phyloP scores from a whole-genome alignment of 768 basidiomycete species.

The Boletellus ananiceps region DNA sequence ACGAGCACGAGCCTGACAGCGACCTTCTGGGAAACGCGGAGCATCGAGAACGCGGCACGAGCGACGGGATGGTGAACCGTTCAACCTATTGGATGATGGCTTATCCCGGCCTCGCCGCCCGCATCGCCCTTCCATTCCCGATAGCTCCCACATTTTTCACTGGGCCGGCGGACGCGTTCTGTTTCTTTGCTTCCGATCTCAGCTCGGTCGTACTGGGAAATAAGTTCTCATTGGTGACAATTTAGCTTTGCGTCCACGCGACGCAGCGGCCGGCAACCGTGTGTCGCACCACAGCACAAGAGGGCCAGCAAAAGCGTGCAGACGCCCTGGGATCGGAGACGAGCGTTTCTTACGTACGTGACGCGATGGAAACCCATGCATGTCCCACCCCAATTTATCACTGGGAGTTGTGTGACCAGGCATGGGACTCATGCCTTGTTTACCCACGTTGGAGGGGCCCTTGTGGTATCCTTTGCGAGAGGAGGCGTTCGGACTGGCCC shows the following conservation, averaged over 20 bases:
- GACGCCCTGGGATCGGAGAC: slow-evolving; percentile 4
- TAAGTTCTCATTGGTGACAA: background rate
- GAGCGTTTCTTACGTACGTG: slow-evolving; percentile 7
- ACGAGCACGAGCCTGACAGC: background rate
- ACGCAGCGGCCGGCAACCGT: background rate
- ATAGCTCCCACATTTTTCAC: too few species aligned
- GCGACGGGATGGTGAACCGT: background rate
- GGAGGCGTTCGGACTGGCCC: background rate
- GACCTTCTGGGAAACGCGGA: background rate
- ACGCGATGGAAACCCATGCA: background rate
- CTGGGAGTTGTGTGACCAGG: slow-evolving; percentile 2
- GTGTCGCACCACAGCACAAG: background rate
- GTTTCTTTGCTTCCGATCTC: background rate
- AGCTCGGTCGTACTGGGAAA: background rate
- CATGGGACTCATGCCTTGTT: slow-evolving; percentile 1
- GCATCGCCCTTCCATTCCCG: background rate
- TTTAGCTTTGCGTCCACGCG: background rate
- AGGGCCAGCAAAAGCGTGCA: slow-evolving; percentile 1
- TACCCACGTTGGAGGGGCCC: slow-evolving; percentile 18
- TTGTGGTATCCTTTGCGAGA: background rate
- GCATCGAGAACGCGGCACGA: background rate
- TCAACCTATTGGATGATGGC: background rate
- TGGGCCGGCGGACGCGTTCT: background rate
- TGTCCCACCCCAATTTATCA: background rate
- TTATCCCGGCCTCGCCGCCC: background rate